These are phyloP conservation scores for Pleurotus salmoneostramineus DNA, from an alignment of 768 basidiomycete genomes.

Conservation along the genomic window DNA sequence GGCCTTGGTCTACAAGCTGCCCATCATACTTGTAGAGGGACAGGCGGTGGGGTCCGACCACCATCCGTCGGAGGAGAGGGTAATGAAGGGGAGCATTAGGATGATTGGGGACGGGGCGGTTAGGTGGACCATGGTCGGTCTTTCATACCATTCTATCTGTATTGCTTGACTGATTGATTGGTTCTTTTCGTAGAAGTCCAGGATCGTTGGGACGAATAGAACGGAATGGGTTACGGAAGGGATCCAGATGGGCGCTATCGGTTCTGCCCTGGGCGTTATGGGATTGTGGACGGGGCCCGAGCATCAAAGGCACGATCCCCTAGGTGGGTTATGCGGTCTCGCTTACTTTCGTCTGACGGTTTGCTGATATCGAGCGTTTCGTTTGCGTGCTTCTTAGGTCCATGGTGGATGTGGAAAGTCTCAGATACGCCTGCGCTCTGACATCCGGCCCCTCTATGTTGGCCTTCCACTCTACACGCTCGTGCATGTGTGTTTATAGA, in stretches of 20 bases:
- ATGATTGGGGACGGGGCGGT: conserved; percentile 46
- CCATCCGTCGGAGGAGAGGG: conserved; percentile 25
- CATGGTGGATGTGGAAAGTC: conserved; percentile 21
- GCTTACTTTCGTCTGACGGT: not conserved
- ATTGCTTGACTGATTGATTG: not conserved
- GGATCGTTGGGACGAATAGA: conserved; percentile 21
- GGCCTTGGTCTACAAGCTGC: conserved; percentile 31
- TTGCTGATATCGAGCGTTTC: not conserved
- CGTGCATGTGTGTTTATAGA: too few relatives aligned
- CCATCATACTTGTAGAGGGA: conserved; percentile 49
- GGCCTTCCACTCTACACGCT: too few relatives aligned
- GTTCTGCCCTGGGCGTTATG: conserved; percentile 48
- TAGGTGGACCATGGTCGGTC: conserved; percentile 47
- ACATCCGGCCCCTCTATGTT: too few relatives aligned
- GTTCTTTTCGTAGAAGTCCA: conserved; percentile 23
- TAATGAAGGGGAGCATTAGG: conserved; percentile 38
- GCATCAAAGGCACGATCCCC: conserved; percentile 27
- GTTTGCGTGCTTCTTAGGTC: conserved; percentile 27
- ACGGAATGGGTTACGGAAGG: conserved; percentile 53
- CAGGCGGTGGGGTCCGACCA: conserved; percentile 34
- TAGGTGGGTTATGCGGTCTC: not conserved
- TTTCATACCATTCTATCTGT: not conserved
- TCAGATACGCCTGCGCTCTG: not conserved
- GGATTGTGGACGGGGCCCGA: conserved; percentile 46
- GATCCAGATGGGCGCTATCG: conserved; percentile 53